A percentile compares a stretch with the other conserved stretches of the same genome.
These are phyloP conservation scores for Candida sp. DNA, from an alignment of 1,139 yeast species.

Conservation along the genomic window DNA sequence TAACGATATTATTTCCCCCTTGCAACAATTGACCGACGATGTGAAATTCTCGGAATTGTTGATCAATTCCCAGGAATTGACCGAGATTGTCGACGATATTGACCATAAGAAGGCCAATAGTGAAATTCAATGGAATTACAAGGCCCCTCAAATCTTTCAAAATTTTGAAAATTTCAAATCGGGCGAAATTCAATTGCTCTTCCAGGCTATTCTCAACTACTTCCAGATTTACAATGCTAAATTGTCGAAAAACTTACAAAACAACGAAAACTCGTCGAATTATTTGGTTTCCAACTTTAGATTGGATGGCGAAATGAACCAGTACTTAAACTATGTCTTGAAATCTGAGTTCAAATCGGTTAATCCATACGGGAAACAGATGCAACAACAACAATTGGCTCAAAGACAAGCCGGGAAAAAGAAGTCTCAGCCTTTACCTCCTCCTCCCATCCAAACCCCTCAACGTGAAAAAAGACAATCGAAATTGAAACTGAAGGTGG, in stretches of 20 bases:
- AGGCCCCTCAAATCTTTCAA: conserved; percentile 76
- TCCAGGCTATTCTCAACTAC: conserved; percentile 65
- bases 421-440: conserved; percentile 2
- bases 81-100: conserved; percentile 28
- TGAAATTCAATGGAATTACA: conserved; percentile 63
- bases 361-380: conserved; percentile 7
- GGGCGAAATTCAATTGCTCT: conserved; percentile 60
- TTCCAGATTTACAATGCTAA: conserved; percentile 60
- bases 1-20: conserved; percentile 53
- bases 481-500: conserved; percentile 72
- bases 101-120: conserved; percentile 20
- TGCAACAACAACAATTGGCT: conserved; percentile 2
- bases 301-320: conserved; percentile 36
- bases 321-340: conserved; percentile 34
- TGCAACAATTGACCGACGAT: conserved; percentile 51
- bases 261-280: conserved; percentile 66
- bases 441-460: conserved; percentile 4
- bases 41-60: conserved; percentile 43
- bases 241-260: conserved; percentile 40
- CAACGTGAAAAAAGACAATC: conserved; percentile 20
- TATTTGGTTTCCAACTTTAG: conserved; percentile 50
- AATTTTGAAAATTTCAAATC: conserved; percentile 74
- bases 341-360: conserved; percentile 20
- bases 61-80: conserved; percentile 40
- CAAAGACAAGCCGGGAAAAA: background rate